These are phyloP conservation scores for Botrytis tulipae DNA, from an alignment of 2,329 filamentous ascomycete genomes.

Conservation along the genomic window DNA sequence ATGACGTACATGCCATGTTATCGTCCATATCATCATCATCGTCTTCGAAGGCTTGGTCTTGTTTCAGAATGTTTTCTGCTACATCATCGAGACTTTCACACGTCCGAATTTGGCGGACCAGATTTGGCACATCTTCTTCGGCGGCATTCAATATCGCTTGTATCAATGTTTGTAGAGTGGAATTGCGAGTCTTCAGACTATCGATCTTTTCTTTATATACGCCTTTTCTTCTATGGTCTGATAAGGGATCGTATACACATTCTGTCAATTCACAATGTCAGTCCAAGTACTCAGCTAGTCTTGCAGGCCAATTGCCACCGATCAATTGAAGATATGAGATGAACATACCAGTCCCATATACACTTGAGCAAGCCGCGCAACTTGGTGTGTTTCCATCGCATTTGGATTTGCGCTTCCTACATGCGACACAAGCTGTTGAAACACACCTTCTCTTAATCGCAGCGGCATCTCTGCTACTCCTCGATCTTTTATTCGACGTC, in stretches of 20 bases:
- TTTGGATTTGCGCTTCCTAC: constrained; percentile 76
- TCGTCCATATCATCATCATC: constrained; percentile 46
- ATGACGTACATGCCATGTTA: constrained; percentile 43
- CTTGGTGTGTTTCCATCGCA: constrained; percentile 90
- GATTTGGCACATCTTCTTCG: constrained; percentile 77
- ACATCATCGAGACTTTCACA: constrained; percentile 59
- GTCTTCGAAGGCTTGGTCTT: constrained; percentile 37
- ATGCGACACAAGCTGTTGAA: constrained; percentile 81
- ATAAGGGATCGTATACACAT: constrained; percentile 94
- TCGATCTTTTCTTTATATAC: constrained; percentile 95
- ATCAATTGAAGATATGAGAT: background rate
- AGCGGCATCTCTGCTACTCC: constrained; percentile 35
- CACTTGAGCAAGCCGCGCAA: constrained; percentile 92
- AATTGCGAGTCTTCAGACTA: constrained; percentile 79
- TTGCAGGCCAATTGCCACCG: background rate
- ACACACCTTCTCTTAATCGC: constrained; percentile 69
- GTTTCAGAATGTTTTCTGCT: constrained; percentile 37
- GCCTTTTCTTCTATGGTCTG: constrained; percentile 92
- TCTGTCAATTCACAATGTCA: constrained; percentile 42
- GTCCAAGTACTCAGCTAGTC: background rate
- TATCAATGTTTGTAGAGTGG: constrained; percentile 87
- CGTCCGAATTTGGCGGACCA: constrained; percentile 84
- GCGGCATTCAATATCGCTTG: constrained; percentile 89
- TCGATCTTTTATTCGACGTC: constrained; percentile 36
- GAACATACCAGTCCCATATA: constrained; percentile 66